Conservation (phyloP, 805 yeast genomes). For the Pichia phayaonensis region DNA sequence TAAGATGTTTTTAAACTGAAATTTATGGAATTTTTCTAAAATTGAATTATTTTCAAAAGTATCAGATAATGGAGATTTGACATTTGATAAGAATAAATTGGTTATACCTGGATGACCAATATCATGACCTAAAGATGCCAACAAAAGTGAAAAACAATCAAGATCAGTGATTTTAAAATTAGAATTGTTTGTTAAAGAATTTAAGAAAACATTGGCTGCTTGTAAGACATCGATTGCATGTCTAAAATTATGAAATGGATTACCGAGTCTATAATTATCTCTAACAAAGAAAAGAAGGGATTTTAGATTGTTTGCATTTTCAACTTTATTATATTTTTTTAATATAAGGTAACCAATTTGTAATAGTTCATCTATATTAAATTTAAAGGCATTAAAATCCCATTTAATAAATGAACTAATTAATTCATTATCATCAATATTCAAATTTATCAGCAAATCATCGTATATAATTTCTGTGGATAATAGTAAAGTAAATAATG, state of each 20-base stretch:
- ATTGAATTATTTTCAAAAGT: slow-evolving; percentile 60
- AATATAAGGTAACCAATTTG: slow-evolving; percentile 53
- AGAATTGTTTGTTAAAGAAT: slow-evolving; percentile 7
- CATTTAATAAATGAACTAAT: slow-evolving; percentile 41
- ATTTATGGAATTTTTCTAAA: slow-evolving; percentile 75
- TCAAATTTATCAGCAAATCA: slow-evolving; percentile 16
- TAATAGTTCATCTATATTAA: slow-evolving; percentile 57
- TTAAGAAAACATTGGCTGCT: slow-evolving; percentile 65
- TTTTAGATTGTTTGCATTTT: slow-evolving; percentile 1
- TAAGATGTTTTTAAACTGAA: slow-evolving; percentile 45
- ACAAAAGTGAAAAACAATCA: slow-evolving; percentile 52
- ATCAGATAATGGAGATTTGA: slow-evolving; percentile 55
- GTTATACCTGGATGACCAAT: slow-evolving; percentile 97
- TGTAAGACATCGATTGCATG: slow-evolving; percentile 96
- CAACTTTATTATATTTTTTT: slow-evolving; percentile 12
- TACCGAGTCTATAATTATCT: slow-evolving; percentile 73
- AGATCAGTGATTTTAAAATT: slow-evolving; percentile 9
- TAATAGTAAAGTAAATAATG: slow-evolving; percentile 16
- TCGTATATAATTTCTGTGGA: slow-evolving; percentile 25
- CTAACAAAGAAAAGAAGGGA: slow-evolving; percentile 57
- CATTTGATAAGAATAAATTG: slow-evolving; percentile 55
- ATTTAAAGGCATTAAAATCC: slow-evolving; percentile 65
- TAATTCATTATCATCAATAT: slow-evolving; percentile 18
- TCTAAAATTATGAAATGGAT: slow-evolving; percentile 90
- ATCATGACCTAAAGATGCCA: slow-evolving; percentile 92